phyloP scores from a whole-genome alignment of 371 early-diverging fungal genomes.

The Chytridium lagenaria region DNA sequence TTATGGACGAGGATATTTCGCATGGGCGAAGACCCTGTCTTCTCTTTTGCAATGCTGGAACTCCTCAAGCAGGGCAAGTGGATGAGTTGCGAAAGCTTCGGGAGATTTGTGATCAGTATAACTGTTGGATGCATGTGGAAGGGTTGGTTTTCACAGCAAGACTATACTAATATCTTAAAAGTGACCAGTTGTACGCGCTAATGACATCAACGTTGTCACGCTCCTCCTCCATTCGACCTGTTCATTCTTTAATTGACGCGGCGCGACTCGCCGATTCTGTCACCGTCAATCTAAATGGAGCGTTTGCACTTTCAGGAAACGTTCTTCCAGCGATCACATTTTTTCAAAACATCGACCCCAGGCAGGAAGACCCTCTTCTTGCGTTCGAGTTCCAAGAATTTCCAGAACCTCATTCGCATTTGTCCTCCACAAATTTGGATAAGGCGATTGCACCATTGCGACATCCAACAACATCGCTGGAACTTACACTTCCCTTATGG shows the following conservation, averaged over 20 bases:
- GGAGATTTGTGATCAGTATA: constrained; percentile 11
- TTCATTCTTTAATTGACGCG: not conserved
- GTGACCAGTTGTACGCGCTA: not conserved
- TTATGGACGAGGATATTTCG: constrained; percentile 12
- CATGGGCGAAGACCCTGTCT: not conserved
- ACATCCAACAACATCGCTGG: not conserved
- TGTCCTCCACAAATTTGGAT: too few relatives aligned
- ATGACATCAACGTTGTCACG: constrained; percentile 8
- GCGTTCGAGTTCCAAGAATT: not conserved
- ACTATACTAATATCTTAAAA: not conserved
- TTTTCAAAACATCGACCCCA: constrained; percentile 10
- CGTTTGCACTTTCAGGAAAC: not conserved
- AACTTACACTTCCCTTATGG: not conserved
- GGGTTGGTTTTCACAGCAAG: not conserved
- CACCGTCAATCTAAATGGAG: not conserved
- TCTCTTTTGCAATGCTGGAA: not conserved
- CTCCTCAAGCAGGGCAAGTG: not conserved
- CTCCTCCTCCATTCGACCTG: not conserved
- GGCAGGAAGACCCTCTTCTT: not conserved
- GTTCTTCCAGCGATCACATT: not conserved
- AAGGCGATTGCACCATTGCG: not conserved
- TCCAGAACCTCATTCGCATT: too few relatives aligned
- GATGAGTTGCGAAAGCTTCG: constrained; percentile 2
- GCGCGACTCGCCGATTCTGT: constrained; percentile 11
- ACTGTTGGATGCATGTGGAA: constrained; percentile 16